These are phyloP conservation scores for Chloris gayana DNA, from an alignment of 176 grass and related monocot genomes.

Conservation along the genomic window DNA sequence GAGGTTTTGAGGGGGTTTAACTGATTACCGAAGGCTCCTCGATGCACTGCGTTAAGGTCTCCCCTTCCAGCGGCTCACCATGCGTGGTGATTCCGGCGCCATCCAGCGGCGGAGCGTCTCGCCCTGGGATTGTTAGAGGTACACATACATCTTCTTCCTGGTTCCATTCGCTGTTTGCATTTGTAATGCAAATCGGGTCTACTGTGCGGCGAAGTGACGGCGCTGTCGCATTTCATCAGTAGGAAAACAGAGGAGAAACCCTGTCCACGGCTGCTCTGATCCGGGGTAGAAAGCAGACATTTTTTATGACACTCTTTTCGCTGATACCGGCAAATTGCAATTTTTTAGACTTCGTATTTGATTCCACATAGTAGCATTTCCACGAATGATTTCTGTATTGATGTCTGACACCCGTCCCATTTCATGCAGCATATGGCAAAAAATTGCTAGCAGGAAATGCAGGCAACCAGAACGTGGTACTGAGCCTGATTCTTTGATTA, in stretches of 20 bases:
- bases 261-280: background rate
- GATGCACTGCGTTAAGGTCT: background rate
- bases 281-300: background rate
- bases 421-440: slow-evolving; percentile 4
- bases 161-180: background rate
- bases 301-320: background rate
- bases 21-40: background rate
- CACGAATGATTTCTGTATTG: background rate
- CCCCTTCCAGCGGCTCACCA: background rate
- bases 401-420: background rate
- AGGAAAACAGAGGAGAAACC: background rate
- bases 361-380: background rate
- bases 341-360: background rate
- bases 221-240: background rate
- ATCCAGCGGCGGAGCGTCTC: background rate
- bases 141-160: background rate
- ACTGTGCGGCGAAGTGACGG: no score
- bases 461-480: background rate
- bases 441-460: background rate
- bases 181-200: no score
- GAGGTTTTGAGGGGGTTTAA: background rate
- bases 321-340: background rate
- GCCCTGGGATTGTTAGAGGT: slow-evolving; percentile 3
- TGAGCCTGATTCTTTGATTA: background rate
- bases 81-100: background rate